Conservation (phyloP, 495 filamentous ascomycete species). For the Hypoxylon intermedium region DNA sequence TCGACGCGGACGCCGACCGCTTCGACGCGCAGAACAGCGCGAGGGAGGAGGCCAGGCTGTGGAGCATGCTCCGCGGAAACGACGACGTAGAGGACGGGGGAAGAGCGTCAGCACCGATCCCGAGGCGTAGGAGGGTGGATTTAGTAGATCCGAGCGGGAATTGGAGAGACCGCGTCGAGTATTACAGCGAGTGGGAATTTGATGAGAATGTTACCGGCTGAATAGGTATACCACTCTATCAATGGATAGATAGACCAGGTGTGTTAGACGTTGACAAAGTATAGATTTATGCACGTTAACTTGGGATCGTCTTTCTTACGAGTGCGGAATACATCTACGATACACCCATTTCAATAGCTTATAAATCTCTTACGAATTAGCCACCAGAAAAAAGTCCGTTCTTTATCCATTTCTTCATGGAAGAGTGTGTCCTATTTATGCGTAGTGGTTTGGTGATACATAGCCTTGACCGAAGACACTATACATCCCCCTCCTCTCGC, state of each 20-base stretch:
- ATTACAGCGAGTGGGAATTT: slow-evolving; percentile 31
- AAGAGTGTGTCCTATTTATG: slow-evolving; percentile 24
- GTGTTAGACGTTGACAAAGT: too few species aligned
- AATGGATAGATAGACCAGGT: too few species aligned
- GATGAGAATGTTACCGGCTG: neutral
- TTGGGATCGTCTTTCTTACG: too few species aligned
- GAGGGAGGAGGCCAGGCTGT: slow-evolving; percentile 64
- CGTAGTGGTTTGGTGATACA: slow-evolving; percentile 24
- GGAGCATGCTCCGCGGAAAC: slow-evolving; percentile 53
- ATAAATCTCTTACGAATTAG: too few species aligned
- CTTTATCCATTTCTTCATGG: slow-evolving; percentile 26
- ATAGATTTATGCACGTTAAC: too few species aligned
- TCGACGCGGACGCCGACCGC: slow-evolving; percentile 62
- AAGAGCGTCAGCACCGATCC: slow-evolving; percentile 4
- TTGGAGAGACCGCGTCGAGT: slow-evolving; percentile 21
- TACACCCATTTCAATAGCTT: neutral
- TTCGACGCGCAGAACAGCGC: slow-evolving; percentile 59
- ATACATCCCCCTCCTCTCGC: slow-evolving; percentile 2
- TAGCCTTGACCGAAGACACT: slow-evolving; percentile 6
- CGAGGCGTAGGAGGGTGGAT: neutral
- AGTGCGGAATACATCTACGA: too few species aligned
- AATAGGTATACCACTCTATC: too few species aligned
- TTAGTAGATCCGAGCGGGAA: slow-evolving; percentile 1
- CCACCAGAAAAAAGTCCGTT: neutral
- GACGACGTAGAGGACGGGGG: neutral